Evolutionary conservation across 306 rosid genomes (phyloP).

Genomic region (Sicyos edulis): DNA sequence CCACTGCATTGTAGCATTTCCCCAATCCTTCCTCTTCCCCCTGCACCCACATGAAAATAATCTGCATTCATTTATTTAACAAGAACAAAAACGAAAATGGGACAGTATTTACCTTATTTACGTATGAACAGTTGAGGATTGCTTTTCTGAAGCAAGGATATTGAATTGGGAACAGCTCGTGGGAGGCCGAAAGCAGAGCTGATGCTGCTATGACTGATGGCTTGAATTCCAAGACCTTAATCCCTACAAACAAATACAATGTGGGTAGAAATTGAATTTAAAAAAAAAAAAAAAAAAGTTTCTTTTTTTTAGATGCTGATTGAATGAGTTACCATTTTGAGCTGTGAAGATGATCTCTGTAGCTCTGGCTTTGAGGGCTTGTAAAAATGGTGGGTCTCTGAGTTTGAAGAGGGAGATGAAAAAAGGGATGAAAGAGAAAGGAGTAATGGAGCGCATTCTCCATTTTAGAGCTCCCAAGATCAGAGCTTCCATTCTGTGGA

Average conservation of each 20-base stretch:
- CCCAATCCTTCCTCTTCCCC: constrained; percentile 31
- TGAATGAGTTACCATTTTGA: constrained; percentile 61
- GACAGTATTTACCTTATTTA: too few species aligned
- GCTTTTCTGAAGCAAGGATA: constrained; percentile 53
- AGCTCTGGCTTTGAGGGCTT: constrained; percentile 66
- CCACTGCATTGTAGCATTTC: constrained; percentile 47
- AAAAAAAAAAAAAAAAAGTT: too few species aligned
- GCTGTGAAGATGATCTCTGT: constrained; percentile 64
- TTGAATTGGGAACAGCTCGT: constrained; percentile 78
- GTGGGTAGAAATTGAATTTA: too few species aligned
- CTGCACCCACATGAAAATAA: constrained; percentile 21
- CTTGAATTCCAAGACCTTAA: constrained; percentile 65
- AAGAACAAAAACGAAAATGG: too few species aligned
- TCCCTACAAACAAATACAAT: too few species aligned
- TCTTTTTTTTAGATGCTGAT: too few species aligned
- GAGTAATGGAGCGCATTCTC: constrained; percentile 94
- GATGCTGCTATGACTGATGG: constrained; percentile 80
- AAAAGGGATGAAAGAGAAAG: constrained; percentile 70
- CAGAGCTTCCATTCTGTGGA: constrained; percentile 72
- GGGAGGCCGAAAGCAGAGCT: constrained; percentile 65
- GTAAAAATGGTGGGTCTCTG: constrained; percentile 44
- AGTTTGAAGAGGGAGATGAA: constrained; percentile 48
- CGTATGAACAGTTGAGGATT: too few species aligned
- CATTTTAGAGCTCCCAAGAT: constrained; percentile 74
- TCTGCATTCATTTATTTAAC: too few species aligned